Conservation (phyloP, 169 alveolate genomes). For the Perkinsus olseni region DNA sequence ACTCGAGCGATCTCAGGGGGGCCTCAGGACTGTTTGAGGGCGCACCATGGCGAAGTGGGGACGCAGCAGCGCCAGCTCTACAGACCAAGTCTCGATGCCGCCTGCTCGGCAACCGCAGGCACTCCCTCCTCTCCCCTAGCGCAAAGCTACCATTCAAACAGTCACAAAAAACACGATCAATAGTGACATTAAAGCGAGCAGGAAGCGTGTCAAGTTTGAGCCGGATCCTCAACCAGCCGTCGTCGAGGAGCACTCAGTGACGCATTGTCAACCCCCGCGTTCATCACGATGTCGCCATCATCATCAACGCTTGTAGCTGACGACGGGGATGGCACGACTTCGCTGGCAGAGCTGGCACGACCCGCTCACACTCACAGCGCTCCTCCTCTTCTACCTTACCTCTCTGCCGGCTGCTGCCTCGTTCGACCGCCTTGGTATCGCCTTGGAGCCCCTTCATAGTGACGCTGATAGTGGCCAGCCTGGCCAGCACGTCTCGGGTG, state of each 20-base stretch:
- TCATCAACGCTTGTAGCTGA: background rate
- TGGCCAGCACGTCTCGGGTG: too few relatives aligned
- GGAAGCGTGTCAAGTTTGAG: background rate
- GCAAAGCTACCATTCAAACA: too few relatives aligned
- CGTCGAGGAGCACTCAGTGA: background rate
- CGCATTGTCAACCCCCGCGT: too few relatives aligned
- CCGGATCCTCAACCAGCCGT: background rate
- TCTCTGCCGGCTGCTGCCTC: background rate
- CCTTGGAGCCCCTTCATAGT: background rate
- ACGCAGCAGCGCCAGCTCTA: too few relatives aligned
- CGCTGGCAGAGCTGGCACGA: background rate
- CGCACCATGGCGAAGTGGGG: too few relatives aligned
- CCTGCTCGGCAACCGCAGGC: too few relatives aligned
- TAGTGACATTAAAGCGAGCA: background rate
- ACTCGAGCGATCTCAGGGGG: too few relatives aligned
- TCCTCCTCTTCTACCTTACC: background rate
- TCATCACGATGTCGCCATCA: background rate
- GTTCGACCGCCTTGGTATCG: background rate
- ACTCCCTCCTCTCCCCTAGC: too few relatives aligned
- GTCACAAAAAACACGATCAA: background rate
- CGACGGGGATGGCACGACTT: background rate
- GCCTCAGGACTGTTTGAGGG: too few relatives aligned
- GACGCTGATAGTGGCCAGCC: background rate
- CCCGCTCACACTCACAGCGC: background rate
- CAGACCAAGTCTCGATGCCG: background rate